These are phyloP conservation scores for Candida sanyiensis DNA, from an alignment of 805 yeast genomes.

Conservation along the genomic window DNA sequence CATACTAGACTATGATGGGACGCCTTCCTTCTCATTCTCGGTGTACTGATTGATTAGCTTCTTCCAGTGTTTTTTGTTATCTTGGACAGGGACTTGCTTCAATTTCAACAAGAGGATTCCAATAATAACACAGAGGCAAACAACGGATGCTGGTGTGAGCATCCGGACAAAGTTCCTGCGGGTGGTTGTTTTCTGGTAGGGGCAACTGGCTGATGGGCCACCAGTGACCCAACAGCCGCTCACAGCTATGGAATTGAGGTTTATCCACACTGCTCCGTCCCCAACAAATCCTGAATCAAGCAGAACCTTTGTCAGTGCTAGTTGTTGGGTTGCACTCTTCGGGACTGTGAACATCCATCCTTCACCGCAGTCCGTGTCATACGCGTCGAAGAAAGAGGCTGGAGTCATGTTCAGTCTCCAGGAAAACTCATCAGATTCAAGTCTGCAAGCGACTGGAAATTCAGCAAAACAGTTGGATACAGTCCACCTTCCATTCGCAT, in stretches of 20 bases:
- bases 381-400: slow-evolving; percentile 39
- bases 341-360: slow-evolving; percentile 43
- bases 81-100: slow-evolving; percentile 62
- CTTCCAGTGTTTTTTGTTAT: slow-evolving; percentile 63
- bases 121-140: slow-evolving; percentile 46
- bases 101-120: slow-evolving; percentile 51
- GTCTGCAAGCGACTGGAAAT: slow-evolving; percentile 50
- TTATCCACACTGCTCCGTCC: slow-evolving; percentile 58
- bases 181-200: slow-evolving; percentile 56
- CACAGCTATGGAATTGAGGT: slow-evolving; percentile 70
- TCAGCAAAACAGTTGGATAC: slow-evolving; percentile 62
- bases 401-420: slow-evolving; percentile 38
- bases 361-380: slow-evolving; percentile 22
- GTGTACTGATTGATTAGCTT: slow-evolving; percentile 48
- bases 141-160: slow-evolving; percentile 61
- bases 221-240: slow-evolving; percentile 81
- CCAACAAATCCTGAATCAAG: slow-evolving; percentile 21
- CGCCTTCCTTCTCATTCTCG: slow-evolving; percentile 75
- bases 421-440: slow-evolving; percentile 30
- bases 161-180: slow-evolving; percentile 52
- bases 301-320: slow-evolving; percentile 20
- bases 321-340: slow-evolving; percentile 41
- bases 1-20: slow-evolving; percentile 50
- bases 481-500: slow-evolving; percentile 45
- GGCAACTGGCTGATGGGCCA: slow-evolving; percentile 73